Evolutionary conservation across 192 early-diverging fungal species (phyloP), one percentile per base, ranked within the genome.

Genomic region (Backusella liffmaniae): DNA sequence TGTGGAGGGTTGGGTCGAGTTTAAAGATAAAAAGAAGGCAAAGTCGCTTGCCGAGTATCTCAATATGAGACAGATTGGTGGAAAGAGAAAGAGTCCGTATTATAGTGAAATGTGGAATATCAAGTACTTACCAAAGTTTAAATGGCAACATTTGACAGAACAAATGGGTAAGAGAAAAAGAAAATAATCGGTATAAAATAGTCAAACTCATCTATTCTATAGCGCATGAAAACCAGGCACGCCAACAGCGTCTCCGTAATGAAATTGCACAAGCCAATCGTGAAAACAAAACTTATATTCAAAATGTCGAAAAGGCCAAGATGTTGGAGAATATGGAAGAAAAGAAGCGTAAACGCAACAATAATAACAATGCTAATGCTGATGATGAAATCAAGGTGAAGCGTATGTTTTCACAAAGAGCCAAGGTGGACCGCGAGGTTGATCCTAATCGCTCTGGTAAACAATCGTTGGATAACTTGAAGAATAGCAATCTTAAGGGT

Each of bases 91-190:
- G 37, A 90, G 86, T 62, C 88, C 86, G 70, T 96, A 95, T 80
- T 93, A 96, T 82, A 96, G 98, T 77, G 96, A 98, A 70, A 83
- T 98, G 78, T 99, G 98, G 98, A 98, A 94, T 80, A 92, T 99
- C 67, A 96, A 96, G 82, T 99, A 99, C 76, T 82, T 99, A 37
- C 93, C 96, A 37, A 91, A 92, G 67, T 99, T 99, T 86, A 99
- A 99, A 79, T 99, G 98, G 98, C 84, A 92, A 51, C 92, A 99
- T 78, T 81, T 99, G 67, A 95, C 94, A 15, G 98, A 97, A 74
- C 95, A 96, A 81, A 90, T 98, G 46, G 92, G 79, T 95, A 92
- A 79, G 12, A 5, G 10, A 41, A 13, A 6, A 35, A 1, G 8
- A 3, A 7, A 30, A 30, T 30, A 30, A 30, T 30, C 2, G 32